phyloP scores from a whole-genome alignment of 306 rosid genomes.

The Phaseolus lunatus region DNA sequence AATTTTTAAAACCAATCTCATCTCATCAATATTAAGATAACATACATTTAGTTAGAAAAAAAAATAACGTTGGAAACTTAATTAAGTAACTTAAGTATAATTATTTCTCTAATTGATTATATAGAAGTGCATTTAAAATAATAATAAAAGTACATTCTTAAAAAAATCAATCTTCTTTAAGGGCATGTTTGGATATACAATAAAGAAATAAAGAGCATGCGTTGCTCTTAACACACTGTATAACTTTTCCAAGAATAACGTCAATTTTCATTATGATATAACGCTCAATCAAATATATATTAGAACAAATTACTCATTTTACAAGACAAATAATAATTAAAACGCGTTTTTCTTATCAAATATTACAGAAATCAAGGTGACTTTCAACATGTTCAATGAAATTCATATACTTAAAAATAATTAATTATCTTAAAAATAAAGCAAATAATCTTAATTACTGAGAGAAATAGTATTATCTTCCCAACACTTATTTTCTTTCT shows the following conservation, averaged over 20 bases:
- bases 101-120: neutral
- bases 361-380: neutral
- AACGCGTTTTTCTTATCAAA: neutral
- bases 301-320: neutral
- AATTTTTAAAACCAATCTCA: neutral
- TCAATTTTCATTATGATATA: neutral
- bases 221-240: neutral
- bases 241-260: neutral
- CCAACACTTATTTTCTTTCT: too few relatives aligned
- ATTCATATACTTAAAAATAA: too few relatives aligned
- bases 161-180: neutral
- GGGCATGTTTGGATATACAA: neutral
- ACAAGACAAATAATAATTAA: neutral
- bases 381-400: neutral
- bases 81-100: neutral
- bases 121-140: neutral
- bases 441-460: too few relatives aligned
- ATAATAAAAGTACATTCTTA: neutral
- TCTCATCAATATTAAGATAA: neutral
- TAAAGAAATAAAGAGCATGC: neutral
- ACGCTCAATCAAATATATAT: neutral
- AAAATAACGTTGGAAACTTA: neutral
- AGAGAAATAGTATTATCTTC: too few relatives aligned
- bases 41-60: neutral
- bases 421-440: too few relatives aligned